Conservation (phyloP, 176 grass and related monocot species). For the Puccinellia tenuiflora region DNA sequence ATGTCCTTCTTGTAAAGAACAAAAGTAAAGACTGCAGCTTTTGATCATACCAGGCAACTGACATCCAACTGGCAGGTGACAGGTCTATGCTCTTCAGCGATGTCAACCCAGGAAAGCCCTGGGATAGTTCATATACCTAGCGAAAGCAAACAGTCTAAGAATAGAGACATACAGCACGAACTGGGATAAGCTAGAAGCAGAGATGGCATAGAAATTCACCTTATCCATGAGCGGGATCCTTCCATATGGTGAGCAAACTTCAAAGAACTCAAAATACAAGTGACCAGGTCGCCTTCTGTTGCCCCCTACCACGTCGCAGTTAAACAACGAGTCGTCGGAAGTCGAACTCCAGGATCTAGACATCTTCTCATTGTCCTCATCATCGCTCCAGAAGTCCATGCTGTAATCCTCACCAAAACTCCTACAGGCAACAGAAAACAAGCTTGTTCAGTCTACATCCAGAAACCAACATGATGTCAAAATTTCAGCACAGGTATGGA, state of each 20-base stretch:
- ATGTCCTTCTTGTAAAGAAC: background rate
- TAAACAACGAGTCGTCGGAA: conserved; percentile 45
- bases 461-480: background rate
- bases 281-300: conserved; percentile 43
- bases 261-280: conserved; percentile 78
- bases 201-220: conserved; percentile 39
- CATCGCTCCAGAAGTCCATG: conserved; percentile 50
- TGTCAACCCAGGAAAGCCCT: conserved; percentile 59
- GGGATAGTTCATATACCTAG: conserved; percentile 72
- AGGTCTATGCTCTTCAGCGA: conserved; percentile 66
- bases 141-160: background rate
- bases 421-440: conserved; percentile 28
- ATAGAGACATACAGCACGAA: background rate
- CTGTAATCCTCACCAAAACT: conserved; percentile 51
- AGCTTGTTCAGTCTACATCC: background rate
- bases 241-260: conserved; percentile 69
- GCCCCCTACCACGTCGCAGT: conserved; percentile 19
- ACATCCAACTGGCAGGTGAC: conserved; percentile 88
- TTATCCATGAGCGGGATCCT: conserved; percentile 77
- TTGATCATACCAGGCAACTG: conserved; percentile 77
- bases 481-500: background rate
- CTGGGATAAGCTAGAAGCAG: background rate
- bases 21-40: conserved; percentile 3
- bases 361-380: conserved; percentile 52
- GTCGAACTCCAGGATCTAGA: conserved; percentile 52